These are phyloP conservation scores for Trichoderma polysporum DNA, from an alignment of 2,329 filamentous ascomycete species.

Conservation along the genomic window DNA sequence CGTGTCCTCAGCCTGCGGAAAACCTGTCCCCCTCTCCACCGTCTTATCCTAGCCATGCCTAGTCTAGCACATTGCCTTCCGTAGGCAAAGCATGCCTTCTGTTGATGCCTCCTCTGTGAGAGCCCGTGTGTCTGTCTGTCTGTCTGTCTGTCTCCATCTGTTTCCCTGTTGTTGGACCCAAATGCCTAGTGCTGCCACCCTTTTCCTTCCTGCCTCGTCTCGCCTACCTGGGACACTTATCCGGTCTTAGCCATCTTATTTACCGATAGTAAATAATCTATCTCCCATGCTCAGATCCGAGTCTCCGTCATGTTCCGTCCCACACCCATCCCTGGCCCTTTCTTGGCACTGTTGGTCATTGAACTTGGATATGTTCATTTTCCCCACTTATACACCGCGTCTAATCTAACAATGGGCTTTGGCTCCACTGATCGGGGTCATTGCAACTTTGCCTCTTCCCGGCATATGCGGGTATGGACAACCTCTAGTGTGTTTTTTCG, in stretches of 20 bases:
- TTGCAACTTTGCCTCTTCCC: conserved; percentile 10
- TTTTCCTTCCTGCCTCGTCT: conserved; percentile 13
- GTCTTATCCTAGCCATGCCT: conserved; percentile 13
- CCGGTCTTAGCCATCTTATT: conserved; percentile 25
- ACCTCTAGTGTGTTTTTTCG: conserved; percentile 10
- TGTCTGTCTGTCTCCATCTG: conserved; percentile 20
- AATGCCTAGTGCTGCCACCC: conserved; percentile 34
- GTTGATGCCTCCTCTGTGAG: conserved; percentile 8
- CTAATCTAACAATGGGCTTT: conserved; percentile 16
- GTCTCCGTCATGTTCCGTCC: conserved; percentile 18
- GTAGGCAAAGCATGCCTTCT: conserved; percentile 1
- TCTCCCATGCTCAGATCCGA: conserved; percentile 14
- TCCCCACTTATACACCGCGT: conserved; percentile 15
- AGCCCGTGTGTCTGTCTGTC: conserved; percentile 15
- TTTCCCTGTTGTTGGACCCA: conserved; percentile 26
- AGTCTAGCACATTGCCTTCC: conserved; percentile 18
- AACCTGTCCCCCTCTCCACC: conserved; percentile 23
- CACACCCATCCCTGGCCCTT: conserved; percentile 11
- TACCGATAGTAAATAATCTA: conserved; percentile 14
- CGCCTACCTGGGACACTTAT: conserved; percentile 29
- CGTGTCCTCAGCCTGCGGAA: conserved; percentile 25
- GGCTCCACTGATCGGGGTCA: conserved; percentile 16
- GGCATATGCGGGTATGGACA: conserved; percentile 16
- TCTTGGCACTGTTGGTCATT: neutral
- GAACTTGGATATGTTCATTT: neutral